A percentile compares a stretch with the other conserved stretches of the same genome.
phyloP scores from a whole-genome alignment of 2,329 filamentous ascomycete genomes.

The Alternaria ventricosa region DNA sequence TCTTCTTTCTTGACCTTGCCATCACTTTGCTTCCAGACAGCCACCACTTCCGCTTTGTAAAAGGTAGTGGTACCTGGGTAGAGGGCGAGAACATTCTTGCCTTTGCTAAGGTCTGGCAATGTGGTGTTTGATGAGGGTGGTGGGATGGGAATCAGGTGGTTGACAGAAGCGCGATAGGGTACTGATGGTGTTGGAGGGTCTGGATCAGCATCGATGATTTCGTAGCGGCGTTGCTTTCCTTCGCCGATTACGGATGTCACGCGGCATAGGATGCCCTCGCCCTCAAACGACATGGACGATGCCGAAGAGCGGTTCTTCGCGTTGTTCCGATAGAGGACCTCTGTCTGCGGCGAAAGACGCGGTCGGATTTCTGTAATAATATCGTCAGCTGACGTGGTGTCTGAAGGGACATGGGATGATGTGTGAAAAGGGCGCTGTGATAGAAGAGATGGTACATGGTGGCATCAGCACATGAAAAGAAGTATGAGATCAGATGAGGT shows the following conservation, averaged over 20 bases:
- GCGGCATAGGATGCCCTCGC: slow-evolving; percentile 59
- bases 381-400: slow-evolving; percentile 2
- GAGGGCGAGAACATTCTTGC: slow-evolving; percentile 56
- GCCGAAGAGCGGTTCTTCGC: slow-evolving; percentile 45
- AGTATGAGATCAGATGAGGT: slow-evolving; percentile 18
- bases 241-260: slow-evolving; percentile 61
- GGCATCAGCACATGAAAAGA: slow-evolving; percentile 13
- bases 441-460: slow-evolving; percentile 7
- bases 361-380: slow-evolving; percentile 26
- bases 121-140: slow-evolving; percentile 50
- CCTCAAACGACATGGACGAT: slow-evolving; percentile 46
- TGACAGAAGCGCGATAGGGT: slow-evolving; percentile 56
- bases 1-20: slow-evolving; percentile 49
- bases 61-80: slow-evolving; percentile 62
- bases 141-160: slow-evolving; percentile 54
- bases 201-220: slow-evolving; percentile 59
- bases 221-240: slow-evolving; percentile 60
- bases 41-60: slow-evolving; percentile 59
- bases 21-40: slow-evolving; percentile 46
- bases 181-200: slow-evolving; percentile 47
- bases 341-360: slow-evolving; percentile 51
- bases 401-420: not conserved
- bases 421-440: not conserved
- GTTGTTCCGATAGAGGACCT: slow-evolving; percentile 60
- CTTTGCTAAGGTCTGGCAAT: slow-evolving; percentile 51